Evolutionary conservation across 805 yeast species (phyloP).

Genomic region (Kuraishia ogatae): DNA sequence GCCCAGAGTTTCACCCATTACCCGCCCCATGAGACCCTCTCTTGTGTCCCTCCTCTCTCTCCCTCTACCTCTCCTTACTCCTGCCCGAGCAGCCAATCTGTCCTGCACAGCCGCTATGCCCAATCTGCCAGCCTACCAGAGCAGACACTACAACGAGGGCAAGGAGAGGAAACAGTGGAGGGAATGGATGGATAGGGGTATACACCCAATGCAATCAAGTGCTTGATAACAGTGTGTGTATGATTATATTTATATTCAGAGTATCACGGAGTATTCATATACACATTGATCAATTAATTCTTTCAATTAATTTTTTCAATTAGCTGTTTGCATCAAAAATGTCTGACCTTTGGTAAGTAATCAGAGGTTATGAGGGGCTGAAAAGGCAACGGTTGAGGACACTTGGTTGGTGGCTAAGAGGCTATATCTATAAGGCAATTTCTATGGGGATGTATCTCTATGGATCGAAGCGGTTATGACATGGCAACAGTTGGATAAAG

Average conservation of each 20-base stretch:
- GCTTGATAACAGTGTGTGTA: too few relatives aligned
- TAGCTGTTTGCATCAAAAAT: conserved; percentile 1
- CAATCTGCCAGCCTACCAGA: not conserved
- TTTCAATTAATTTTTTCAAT: not conserved
- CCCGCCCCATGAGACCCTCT: not conserved
- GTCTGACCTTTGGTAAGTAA: conserved; percentile 12
- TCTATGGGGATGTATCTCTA: too few relatives aligned
- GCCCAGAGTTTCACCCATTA: not conserved
- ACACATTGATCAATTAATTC: not conserved
- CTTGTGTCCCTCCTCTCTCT: not conserved
- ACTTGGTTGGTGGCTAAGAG: too few relatives aligned
- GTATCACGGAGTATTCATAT: too few relatives aligned
- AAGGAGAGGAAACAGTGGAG: not conserved
- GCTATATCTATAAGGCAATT: too few relatives aligned
- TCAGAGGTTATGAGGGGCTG: too few relatives aligned
- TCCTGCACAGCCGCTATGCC: not conserved
- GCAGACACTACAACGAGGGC: not conserved
- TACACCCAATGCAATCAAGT: too few relatives aligned
- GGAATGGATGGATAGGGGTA: not conserved
- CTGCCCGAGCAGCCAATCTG: not conserved
- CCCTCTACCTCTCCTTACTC: too few relatives aligned
- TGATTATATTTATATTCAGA: not conserved
- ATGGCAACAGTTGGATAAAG: too few relatives aligned
- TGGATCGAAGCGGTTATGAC: too few relatives aligned
- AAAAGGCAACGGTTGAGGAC: too few relatives aligned